Conservation (phyloP, 2,329 filamentous ascomycete genomes). For the Dactylonectria estremocensis region DNA sequence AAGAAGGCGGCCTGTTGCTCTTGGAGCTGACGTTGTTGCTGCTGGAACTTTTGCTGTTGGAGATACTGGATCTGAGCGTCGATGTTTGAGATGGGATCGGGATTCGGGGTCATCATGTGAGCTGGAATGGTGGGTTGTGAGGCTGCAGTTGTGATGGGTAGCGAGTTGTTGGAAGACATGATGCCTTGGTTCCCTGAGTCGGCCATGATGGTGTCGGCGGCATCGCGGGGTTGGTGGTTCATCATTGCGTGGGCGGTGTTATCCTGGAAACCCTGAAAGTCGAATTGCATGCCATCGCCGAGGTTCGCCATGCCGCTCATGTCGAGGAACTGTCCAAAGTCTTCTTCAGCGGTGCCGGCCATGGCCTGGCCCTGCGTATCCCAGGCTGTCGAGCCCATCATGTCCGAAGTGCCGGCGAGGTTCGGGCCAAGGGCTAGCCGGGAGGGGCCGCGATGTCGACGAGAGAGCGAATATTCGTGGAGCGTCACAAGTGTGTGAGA, state of each 20-base stretch:
- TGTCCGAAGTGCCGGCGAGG: conserved; percentile 48
- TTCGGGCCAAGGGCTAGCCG: conserved; percentile 28
- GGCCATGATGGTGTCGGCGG: conserved; percentile 56
- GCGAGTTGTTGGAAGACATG: conserved; percentile 50
- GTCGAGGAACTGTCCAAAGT: conserved; percentile 76
- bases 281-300: conserved; percentile 70
- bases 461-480: conserved; percentile 35
- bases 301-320: conserved; percentile 71
- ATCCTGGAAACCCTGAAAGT: conserved; percentile 70
- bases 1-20: conserved; percentile 72
- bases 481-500: conserved; percentile 28
- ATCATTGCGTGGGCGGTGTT: conserved; percentile 53
- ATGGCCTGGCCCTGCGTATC: conserved; percentile 70
- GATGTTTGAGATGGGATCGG: conserved; percentile 70
- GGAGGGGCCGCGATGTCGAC: conserved; percentile 25
- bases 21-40: conserved; percentile 71
- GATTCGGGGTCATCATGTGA: conserved; percentile 61
- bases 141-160: conserved; percentile 64
- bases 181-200: conserved; percentile 51
- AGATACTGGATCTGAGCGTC: conserved; percentile 78
- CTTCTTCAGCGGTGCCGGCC: conserved; percentile 68
- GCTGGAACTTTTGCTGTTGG: conserved; percentile 74
- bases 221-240: conserved; percentile 48
- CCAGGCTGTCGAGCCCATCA: conserved; percentile 71
- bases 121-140: conserved; percentile 63